These are phyloP conservation scores for Magnolia officinalis DNA, from an alignment of 164 flowering plant genomes.

Conservation along the genomic window DNA sequence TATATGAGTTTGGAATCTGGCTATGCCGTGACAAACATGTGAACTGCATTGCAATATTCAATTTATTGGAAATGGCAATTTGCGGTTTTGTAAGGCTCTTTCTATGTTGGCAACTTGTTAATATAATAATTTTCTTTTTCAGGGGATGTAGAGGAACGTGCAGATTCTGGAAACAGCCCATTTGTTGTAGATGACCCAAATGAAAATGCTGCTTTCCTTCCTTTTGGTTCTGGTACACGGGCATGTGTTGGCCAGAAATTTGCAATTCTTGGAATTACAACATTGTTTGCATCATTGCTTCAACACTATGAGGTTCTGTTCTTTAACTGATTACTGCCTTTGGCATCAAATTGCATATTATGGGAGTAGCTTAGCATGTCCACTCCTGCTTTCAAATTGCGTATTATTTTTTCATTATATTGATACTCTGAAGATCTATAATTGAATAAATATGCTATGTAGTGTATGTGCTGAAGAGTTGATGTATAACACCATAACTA, in stretches of 20 bases:
- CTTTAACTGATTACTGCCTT: background rate
- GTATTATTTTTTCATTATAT: too few relatives aligned
- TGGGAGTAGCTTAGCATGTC: background rate
- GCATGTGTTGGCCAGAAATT: conserved; percentile 60
- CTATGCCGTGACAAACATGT: too few relatives aligned
- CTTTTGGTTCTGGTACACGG: conserved; percentile 63
- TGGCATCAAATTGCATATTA: background rate
- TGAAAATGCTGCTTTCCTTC: conserved; percentile 50
- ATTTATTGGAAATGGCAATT: too few relatives aligned
- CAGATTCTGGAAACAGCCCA: conserved; percentile 14
- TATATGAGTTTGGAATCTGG: too few relatives aligned
- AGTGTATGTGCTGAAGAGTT: too few relatives aligned
- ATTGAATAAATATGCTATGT: too few relatives aligned
- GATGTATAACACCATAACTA: too few relatives aligned
- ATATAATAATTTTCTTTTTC: background rate
- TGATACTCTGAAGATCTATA: too few relatives aligned
- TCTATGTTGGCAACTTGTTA: too few relatives aligned
- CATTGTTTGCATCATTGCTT: conserved; percentile 50
- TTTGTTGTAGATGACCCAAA: conserved; percentile 37
- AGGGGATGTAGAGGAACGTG: conserved; percentile 18
- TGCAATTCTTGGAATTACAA: conserved; percentile 44
- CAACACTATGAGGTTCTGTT: conserved; percentile 52
- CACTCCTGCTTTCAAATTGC: background rate
- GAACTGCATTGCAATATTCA: too few relatives aligned
- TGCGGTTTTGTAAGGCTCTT: too few relatives aligned